These are phyloP conservation scores for Diaporthe ilicicola DNA, from an alignment of 2,329 filamentous ascomycete genomes.

Conservation along the genomic window DNA sequence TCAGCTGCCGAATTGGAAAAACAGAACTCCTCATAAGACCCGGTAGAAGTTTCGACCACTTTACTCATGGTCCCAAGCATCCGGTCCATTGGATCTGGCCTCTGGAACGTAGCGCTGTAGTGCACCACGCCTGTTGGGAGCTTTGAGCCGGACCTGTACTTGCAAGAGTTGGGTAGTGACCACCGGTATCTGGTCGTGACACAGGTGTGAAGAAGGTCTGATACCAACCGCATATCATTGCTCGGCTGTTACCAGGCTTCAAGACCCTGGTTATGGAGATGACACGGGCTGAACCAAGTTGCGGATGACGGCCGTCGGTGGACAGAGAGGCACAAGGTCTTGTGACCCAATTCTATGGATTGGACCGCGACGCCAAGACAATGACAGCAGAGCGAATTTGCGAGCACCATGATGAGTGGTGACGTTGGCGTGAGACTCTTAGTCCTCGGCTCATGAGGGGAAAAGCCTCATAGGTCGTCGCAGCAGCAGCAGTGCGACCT, in stretches of 20 bases:
- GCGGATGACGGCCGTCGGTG: neutral
- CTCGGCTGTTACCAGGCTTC: neutral
- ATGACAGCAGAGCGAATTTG: neutral
- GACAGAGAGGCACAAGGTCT: neutral
- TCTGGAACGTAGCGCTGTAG: neutral
- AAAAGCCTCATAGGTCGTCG: neutral
- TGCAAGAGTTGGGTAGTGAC: neutral
- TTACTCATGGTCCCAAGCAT: neutral
- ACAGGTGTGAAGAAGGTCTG: neutral
- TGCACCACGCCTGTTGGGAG: neutral
- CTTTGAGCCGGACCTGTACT: neutral
- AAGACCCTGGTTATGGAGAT: neutral
- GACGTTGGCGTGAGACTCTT: neutral
- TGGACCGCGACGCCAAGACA: slow-evolving; percentile 12
- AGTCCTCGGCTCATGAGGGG: neutral
- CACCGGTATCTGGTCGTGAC: neutral
- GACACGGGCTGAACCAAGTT: neutral
- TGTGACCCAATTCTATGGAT: neutral
- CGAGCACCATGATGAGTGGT: neutral
- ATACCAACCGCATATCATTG: neutral
- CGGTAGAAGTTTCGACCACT: neutral
- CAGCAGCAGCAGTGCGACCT: neutral
- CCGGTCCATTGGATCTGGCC: neutral
- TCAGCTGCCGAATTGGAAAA: neutral
- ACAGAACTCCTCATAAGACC: neutral